phyloP scores from a whole-genome alignment of 192 early-diverging fungal genomes.

The Cladochytrium replicatum region DNA sequence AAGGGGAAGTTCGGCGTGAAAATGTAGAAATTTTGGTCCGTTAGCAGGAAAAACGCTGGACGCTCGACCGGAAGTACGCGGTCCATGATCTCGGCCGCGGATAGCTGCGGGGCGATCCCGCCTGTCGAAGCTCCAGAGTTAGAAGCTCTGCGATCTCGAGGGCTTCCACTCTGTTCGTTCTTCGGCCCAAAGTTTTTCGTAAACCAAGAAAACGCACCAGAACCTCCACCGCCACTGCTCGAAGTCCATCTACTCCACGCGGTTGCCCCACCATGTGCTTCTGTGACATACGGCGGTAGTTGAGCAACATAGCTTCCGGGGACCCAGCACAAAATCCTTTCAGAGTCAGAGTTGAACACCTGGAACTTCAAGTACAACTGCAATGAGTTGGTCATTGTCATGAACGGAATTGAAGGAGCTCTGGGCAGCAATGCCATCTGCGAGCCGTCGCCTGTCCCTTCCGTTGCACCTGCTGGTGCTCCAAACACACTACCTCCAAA shows the following conservation, averaged over 20 bases:
- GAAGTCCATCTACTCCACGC: no score
- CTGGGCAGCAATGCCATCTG: constrained; percentile 10
- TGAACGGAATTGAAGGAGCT: constrained; percentile 37
- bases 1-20: constrained; percentile 32
- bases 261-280: constrained; percentile 5
- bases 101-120: not conserved
- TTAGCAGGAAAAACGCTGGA: constrained; percentile 34
- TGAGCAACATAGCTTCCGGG: constrained; percentile 26
- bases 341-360: constrained; percentile 24
- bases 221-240: no score
- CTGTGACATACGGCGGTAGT: constrained; percentile 18
- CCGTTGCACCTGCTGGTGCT: no score
- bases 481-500: not conserved
- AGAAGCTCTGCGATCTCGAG: not conserved
- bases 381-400: constrained; percentile 33
- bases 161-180: not conserved
- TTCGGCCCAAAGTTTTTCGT: constrained; percentile 4
- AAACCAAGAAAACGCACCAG: constrained; percentile 9
- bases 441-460: no score
- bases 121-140: not conserved
- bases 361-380: constrained; percentile 36
- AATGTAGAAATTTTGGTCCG: constrained; percentile 28
- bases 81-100: constrained; percentile 1
- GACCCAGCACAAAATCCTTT: constrained; percentile 35
- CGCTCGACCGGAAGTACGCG: constrained; percentile 17